Percentiles rank a stretch among this genome's conserved stretches.
phyloP scores from a whole-genome alignment of 768 basidiomycete species.

The Tylopilus cervinicoccineus region DNA sequence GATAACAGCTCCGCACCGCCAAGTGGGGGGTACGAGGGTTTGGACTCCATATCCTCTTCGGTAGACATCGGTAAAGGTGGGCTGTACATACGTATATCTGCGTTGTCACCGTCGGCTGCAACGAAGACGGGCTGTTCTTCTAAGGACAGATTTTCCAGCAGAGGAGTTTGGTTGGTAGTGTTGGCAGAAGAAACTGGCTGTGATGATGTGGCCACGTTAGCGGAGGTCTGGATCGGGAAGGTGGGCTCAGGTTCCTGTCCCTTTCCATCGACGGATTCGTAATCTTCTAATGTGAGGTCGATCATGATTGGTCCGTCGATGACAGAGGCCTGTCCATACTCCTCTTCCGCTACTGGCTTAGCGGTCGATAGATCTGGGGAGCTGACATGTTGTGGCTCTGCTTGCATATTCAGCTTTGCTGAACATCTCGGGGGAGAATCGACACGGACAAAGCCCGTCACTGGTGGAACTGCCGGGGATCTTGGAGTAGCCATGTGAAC shows the following conservation, averaged over 20 bases:
- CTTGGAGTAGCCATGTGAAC: background rate
- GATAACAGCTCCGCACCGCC: background rate
- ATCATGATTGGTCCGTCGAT: slow-evolving; percentile 22
- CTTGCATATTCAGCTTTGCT: background rate
- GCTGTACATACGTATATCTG: slow-evolving; percentile 23
- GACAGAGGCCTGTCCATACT: background rate
- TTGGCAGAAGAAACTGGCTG: slow-evolving; percentile 7
- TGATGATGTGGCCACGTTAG: slow-evolving; percentile 2
- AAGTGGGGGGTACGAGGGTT: slow-evolving; percentile 5
- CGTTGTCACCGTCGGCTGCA: background rate
- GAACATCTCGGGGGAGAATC: background rate
- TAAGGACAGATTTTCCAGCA: slow-evolving; percentile 20
- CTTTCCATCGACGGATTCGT: slow-evolving; percentile 15
- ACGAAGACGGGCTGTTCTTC: slow-evolving; percentile 10
- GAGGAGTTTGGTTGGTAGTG: slow-evolving; percentile 17
- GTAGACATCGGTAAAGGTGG: slow-evolving; percentile 8
- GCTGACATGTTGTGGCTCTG: background rate
- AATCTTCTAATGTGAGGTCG: slow-evolving; percentile 25
- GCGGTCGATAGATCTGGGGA: background rate
- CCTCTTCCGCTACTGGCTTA: background rate
- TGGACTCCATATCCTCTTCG: slow-evolving; percentile 12
- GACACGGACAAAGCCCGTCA: background rate
- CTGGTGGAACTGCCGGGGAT: background rate
- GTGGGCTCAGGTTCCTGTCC: slow-evolving; percentile 7
- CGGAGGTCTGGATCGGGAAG: slow-evolving; percentile 6